Percentiles rank a stretch among this genome's conserved stretches.
Conservation (phyloP, 805 yeast genomes). For the Scheffersomyces coipomensis region DNA sequence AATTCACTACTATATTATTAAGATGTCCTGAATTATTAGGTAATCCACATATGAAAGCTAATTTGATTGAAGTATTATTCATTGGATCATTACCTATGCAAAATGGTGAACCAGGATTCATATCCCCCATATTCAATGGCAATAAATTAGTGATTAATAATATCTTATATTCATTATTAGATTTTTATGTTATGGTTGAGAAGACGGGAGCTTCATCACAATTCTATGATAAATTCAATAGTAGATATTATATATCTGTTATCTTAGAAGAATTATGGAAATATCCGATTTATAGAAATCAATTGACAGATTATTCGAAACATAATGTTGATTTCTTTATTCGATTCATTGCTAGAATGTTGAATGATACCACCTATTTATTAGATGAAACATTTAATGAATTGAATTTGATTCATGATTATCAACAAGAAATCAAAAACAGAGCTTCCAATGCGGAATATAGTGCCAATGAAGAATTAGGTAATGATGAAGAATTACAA, state of each 20-base stretch:
- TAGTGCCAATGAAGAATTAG: constrained; percentile 41
- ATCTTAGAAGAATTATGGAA: constrained; percentile 85
- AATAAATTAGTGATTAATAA: constrained; percentile 63
- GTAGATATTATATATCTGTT: constrained; percentile 80
- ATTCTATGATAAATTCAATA: constrained; percentile 93
- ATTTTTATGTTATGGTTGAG: constrained; percentile 91
- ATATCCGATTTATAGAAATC: constrained; percentile 62
- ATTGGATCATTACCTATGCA: constrained; percentile 63
- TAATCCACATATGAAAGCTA: constrained; percentile 90
- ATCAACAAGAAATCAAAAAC: constrained; percentile 61
- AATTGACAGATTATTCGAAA: constrained; percentile 65
- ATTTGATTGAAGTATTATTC: constrained; percentile 76
- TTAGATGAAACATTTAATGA: constrained; percentile 87
- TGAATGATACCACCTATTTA: constrained; percentile 89
- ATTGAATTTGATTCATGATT: constrained; percentile 70
- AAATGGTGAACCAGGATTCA: constrained; percentile 68
- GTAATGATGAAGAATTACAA: constrained; percentile 60
- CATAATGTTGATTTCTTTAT: constrained; percentile 81
- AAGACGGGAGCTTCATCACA: constrained; percentile 94
- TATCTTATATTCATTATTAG: constrained; percentile 78
- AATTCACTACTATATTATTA: constrained; percentile 69
- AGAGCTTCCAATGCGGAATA: constrained; percentile 37
- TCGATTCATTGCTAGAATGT: constrained; percentile 88
- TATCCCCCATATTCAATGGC: constrained; percentile 62
- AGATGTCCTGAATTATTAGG: constrained; percentile 84